phyloP scores from a whole-genome alignment of 139 green algal genomes.

The Pseudopediastrum boryanum region DNA sequence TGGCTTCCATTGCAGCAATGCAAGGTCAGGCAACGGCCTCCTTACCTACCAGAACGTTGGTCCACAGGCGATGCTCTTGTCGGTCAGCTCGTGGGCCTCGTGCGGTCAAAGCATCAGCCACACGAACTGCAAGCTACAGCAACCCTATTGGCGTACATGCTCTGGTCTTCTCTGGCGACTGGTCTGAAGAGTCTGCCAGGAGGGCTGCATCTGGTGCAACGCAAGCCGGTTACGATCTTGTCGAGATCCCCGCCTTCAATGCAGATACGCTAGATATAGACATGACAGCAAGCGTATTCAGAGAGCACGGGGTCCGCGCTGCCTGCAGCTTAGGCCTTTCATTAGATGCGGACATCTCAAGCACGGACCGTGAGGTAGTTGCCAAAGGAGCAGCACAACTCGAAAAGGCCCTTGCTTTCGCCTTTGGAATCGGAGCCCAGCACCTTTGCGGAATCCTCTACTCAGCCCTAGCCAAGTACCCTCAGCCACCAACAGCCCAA shows the following conservation, averaged over 20 bases:
- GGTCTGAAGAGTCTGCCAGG: constrained; percentile 5
- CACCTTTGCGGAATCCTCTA: constrained; percentile 49
- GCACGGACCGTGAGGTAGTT: constrained; percentile 7
- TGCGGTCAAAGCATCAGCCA: constrained; percentile 6
- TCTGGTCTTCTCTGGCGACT: constrained; percentile 35
- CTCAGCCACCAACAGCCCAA: constrained; percentile 1
- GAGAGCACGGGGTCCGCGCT: constrained; percentile 14
- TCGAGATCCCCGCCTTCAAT: constrained; percentile 36
- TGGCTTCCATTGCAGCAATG: too few species aligned
- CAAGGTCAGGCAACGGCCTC: too few species aligned
- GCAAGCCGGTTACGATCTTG: constrained; percentile 27
- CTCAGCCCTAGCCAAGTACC: constrained; percentile 45
- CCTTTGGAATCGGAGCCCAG: constrained; percentile 10
- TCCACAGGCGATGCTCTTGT: too few species aligned
- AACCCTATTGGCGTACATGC: constrained; percentile 39
- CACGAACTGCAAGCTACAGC: neutral
- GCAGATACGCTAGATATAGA: constrained; percentile 12
- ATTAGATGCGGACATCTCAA: constrained; percentile 33
- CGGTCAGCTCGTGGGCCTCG: too few species aligned
- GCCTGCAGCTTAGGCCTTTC: constrained; percentile 28
- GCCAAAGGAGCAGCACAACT: constrained; percentile 6
- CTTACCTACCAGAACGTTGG: too few species aligned
- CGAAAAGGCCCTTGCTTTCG: constrained; percentile 21
- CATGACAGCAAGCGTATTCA: constrained; percentile 19
- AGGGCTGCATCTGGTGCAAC: constrained; percentile 19